Base-by-base conservation (phyloP, 306 rosid genomes). In the Cicer yamashitae region DNA sequence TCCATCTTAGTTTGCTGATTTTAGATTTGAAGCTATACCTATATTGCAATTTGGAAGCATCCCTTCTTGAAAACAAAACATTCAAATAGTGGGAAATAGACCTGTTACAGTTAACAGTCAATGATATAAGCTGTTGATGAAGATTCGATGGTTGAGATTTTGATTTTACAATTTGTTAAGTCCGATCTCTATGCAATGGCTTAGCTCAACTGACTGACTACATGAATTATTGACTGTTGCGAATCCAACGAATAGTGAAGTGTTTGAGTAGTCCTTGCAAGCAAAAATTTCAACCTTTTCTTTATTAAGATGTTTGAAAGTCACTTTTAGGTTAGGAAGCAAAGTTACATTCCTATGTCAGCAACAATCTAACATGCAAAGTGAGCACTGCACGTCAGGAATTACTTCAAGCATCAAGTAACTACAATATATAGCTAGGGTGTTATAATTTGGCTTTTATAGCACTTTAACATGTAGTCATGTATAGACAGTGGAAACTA, bases 401-500 rank as follows among this genome's bases (percentile, higher is more conserved):
- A 76, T 84, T 84, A 80, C 86, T 81, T 76, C 52, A 79, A 73
- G 78, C 83, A 66, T 70, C 72, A 67, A 59, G n/a, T 52, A 77
- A 70, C 50, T 43, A 57, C 40, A 77, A 76, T 34, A 73, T 47
- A 14, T 22, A 57, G 53, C 51, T 45, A 43, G 17, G 67, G 20
- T 38, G 72, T 45, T 37, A 48, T 66, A 61, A 63, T 51, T 70
- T 70, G 64, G 8, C 13, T 73, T 82, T 71, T 39, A 64, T 58
- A 48, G 41, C 46, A 68, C n/a, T 79, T 62, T 41, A 41, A 51
- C 82, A 78, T n/a, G 45, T 40, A 61, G 46, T 47, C 63, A 76
- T 70, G 51, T 74, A 74, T 50, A 71, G 48, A 68, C 58, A 73
- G 79, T 46, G 71, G 77, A 81, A 81, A 71, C 22, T 13, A 43